Evolutionary conservation across 352 stramenopile genomes (phyloP).

Genomic region (Blastocystis sp.): DNA sequence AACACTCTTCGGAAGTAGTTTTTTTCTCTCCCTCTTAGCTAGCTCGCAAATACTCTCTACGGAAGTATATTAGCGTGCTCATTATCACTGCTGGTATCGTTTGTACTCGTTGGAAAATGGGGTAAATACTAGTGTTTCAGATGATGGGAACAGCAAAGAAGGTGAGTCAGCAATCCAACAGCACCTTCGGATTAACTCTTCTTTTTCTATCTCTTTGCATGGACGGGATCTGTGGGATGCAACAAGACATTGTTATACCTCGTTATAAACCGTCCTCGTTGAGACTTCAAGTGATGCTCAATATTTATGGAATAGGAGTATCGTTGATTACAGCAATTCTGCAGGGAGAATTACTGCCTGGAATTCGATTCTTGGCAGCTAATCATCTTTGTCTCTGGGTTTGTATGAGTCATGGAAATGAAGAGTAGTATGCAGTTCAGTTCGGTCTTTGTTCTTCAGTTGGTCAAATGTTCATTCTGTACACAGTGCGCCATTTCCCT

Average conservation of each 20-base stretch:
- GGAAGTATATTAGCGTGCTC: constrained; percentile 65
- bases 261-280: constrained; percentile 71
- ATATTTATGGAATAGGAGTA: constrained; percentile 71
- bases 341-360: constrained; percentile 18
- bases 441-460: constrained; percentile 88
- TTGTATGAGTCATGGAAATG: not conserved
- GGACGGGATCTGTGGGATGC: constrained; percentile 74
- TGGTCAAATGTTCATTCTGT: constrained; percentile 99
- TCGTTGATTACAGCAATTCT: not conserved
- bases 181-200: constrained; percentile 75
- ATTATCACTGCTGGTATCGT: constrained; percentile 64
- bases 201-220: constrained; percentile 85
- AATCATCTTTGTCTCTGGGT: constrained; percentile 32
- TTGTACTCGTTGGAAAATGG: not conserved
- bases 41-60: constrained; percentile 78
- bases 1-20: constrained; percentile 62
- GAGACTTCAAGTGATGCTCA: constrained; percentile 71
- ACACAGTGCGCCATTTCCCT: constrained; percentile 93
- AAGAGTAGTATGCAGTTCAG: constrained; percentile 65
- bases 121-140: constrained; percentile 71
- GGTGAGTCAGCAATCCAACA: constrained; percentile 72
- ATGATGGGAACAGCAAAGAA: constrained; percentile 64
- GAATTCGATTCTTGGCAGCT: constrained; percentile 66
- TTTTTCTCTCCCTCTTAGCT: constrained; percentile 75
- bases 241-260: constrained; percentile 72